Evolutionary conservation across 2,329 filamentous ascomycete species (phyloP), one percentile per base, ranked within the genome.

Genomic region (Colletotrichum sublineola): DNA sequence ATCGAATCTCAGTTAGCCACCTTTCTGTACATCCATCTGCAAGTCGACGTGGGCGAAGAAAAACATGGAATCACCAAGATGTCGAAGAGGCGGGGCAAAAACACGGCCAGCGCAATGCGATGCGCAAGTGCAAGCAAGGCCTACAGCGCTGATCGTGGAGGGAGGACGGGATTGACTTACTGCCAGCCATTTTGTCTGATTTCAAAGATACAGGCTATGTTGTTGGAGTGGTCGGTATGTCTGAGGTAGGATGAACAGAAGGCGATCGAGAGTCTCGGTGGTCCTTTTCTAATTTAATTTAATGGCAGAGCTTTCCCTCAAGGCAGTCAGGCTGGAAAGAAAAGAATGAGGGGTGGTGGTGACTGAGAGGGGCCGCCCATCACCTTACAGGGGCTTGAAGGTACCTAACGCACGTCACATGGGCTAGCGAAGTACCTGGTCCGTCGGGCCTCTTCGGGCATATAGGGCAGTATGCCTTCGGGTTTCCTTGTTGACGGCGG

Each of bases 131-230:
- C 42, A 50, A 46, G 62, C 46, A 55, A 62, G 14, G 68, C 31
- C 24, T 24, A 24, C 24, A 24, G 24, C 29, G 50, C 31, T 48
- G 38, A 14, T 33, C 3, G 24, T n/a, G 29, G n/a, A 9, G 58
- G 20, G 52, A 52, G 63, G 38, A 33, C n/a, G 42, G 3, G 1
- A 18, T 40, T 40, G 6, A 50, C 73, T 74, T 73, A 73, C 61
- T 73, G 48, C n/a, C 29, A 61, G 71, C 67, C 71, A 73, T 73
- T 20, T 73, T 73, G 62, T 52, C 67, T 60, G 71, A 67, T 73
- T 73, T 67, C 33, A 31, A 40, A 33, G 38, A 36, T 33, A 4
- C 14, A 40, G 31, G 33, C 18, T 62, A 18, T 12, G 42, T 48
- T 53, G 38, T 38, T n/a, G 56, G 38, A 38, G 33, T 53, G 29